Evolutionary conservation across 495 filamentous ascomycete species (phyloP).

Genomic region (Podospora didyma): DNA sequence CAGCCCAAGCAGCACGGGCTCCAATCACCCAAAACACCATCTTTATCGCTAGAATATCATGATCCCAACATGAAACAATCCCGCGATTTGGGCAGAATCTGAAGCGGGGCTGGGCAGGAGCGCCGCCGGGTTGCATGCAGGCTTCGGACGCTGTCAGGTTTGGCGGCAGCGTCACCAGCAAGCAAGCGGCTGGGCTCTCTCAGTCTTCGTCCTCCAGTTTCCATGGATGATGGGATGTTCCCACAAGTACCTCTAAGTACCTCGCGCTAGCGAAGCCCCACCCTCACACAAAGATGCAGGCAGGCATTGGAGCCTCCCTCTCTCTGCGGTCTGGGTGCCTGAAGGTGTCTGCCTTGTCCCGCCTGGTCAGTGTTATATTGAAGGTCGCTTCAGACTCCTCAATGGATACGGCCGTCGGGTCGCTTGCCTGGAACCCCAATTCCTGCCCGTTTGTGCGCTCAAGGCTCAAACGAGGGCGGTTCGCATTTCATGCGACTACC

Average conservation of each 20-base stretch:
- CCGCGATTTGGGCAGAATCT: background rate
- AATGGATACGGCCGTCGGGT: background rate
- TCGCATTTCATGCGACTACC: too few species aligned
- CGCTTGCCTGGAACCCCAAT: too few species aligned
- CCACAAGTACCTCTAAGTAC: constrained; percentile 20
- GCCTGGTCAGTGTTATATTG: background rate
- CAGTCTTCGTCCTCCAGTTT: too few species aligned
- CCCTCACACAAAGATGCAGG: constrained; percentile 1
- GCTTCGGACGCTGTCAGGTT: background rate
- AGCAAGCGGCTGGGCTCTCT: too few species aligned
- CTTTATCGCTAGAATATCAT: background rate
- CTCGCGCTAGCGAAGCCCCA: constrained; percentile 7
- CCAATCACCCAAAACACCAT: background rate
- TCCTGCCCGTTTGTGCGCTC: too few species aligned
- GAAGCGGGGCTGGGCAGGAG: background rate
- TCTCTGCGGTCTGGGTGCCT: constrained; percentile 18
- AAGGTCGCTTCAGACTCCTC: background rate
- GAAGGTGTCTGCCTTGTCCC: constrained; percentile 16
- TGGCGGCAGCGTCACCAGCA: too few species aligned
- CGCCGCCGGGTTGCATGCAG: background rate
- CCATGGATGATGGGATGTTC: background rate
- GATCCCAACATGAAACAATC: background rate
- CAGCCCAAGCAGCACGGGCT: background rate
- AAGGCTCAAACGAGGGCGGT: too few species aligned
- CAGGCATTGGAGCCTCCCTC: background rate